A percentile compares a stretch with the other conserved stretches of the same genome.
Evolutionary conservation across 352 stramenopile genomes (phyloP).

Genomic region (Pythium dissimile): DNA sequence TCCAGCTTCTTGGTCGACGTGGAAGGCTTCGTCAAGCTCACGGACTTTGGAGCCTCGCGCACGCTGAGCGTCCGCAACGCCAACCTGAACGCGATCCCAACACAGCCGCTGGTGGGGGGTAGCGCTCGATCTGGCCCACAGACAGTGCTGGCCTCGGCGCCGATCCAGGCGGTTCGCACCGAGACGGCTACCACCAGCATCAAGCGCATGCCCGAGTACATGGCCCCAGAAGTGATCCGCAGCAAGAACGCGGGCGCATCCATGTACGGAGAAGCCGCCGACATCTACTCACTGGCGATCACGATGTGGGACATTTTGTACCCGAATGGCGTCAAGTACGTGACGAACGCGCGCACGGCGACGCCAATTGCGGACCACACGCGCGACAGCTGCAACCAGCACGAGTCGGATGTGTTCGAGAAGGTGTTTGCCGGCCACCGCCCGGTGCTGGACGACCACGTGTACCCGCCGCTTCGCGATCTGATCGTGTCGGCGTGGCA

Average conservation of each 20-base stretch:
- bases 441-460: slow-evolving; percentile 10
- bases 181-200: slow-evolving; percentile 1
- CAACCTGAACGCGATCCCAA: background rate
- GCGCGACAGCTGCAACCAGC: slow-evolving; percentile 1
- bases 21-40: slow-evolving; percentile 40
- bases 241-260: slow-evolving; percentile 14
- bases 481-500: slow-evolving; percentile 29
- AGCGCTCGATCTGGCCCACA: background rate
- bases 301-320: slow-evolving; percentile 52
- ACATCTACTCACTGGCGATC: slow-evolving; percentile 45
- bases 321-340: slow-evolving; percentile 24
- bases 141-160: background rate
- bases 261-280: slow-evolving; percentile 36
- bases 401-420: slow-evolving; percentile 25
- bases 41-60: slow-evolving; percentile 52
- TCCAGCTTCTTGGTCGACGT: slow-evolving; percentile 56
- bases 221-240: slow-evolving; percentile 56
- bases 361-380: background rate
- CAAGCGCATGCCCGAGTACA: slow-evolving; percentile 42
- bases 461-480: slow-evolving; percentile 20
- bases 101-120: background rate
- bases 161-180: background rate
- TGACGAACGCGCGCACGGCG: background rate
- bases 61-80: slow-evolving; percentile 15
- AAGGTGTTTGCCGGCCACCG: slow-evolving; percentile 26